A percentile compares a stretch with the other conserved stretches of the same genome.
phyloP scores from a whole-genome alignment of 371 early-diverging fungal species.

The Mortierella sp. region DNA sequence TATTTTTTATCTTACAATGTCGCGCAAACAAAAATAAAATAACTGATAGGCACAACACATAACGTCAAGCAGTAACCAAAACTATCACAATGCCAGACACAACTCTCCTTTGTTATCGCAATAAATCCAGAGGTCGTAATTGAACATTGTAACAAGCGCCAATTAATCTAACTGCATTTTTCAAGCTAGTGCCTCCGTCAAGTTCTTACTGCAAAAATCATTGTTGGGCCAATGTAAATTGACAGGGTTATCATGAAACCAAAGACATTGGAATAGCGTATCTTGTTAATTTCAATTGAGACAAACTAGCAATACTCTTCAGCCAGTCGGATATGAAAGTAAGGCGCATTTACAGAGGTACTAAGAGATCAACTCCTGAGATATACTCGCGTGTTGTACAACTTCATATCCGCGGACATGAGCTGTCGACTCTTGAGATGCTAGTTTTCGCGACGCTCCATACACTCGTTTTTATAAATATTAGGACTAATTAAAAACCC shows the following conservation, averaged over 20 bases:
- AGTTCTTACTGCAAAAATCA: too few relatives aligned
- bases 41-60: background rate
- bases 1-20: background rate
- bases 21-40: constrained; percentile 4
- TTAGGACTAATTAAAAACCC: background rate
- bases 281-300: too few relatives aligned
- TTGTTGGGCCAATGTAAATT: too few relatives aligned
- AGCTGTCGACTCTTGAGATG: background rate
- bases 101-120: too few relatives aligned
- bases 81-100: background rate
- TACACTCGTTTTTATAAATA: background rate
- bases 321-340: too few relatives aligned
- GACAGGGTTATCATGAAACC: too few relatives aligned
- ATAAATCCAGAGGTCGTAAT: too few relatives aligned
- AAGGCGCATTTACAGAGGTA: background rate
- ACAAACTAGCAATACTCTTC: too few relatives aligned
- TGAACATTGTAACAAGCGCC: too few relatives aligned
- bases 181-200: too few relatives aligned
- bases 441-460: background rate
- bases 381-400: background rate
- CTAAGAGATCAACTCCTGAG: background rate
- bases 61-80: background rate
- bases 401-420: background rate
- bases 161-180: too few relatives aligned
- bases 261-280: too few relatives aligned